Percentiles rank a stretch among this genome's conserved stretches.
These are phyloP conservation scores for Naganishia friedmannii DNA, from an alignment of 768 basidiomycete species.

Conservation along the genomic window DNA sequence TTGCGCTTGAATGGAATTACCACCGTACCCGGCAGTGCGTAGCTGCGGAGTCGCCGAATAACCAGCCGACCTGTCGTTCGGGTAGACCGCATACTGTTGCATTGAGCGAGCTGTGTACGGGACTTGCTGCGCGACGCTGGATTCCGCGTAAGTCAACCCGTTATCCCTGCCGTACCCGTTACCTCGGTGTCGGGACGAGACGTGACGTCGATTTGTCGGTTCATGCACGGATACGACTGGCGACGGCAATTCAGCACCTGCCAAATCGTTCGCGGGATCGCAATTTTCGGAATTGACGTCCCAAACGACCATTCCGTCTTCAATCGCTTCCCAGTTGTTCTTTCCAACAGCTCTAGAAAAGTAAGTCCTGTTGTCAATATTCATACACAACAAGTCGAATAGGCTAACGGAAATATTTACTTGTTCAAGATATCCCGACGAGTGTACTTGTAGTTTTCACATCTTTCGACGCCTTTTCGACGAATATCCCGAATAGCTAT, in stretches of 20 bases:
- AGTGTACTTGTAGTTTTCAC: slow-evolving; percentile 53
- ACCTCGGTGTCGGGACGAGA: slow-evolving; percentile 13
- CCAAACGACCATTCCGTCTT: slow-evolving; percentile 48
- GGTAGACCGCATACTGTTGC: slow-evolving; percentile 16
- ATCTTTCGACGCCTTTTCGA: slow-evolving; percentile 49
- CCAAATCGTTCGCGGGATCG: slow-evolving; percentile 46
- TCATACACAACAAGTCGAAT: neutral
- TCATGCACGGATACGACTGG: slow-evolving; percentile 33
- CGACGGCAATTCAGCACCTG: slow-evolving; percentile 41
- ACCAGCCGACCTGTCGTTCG: slow-evolving; percentile 4
- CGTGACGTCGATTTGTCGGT: neutral
- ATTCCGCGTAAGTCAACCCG: slow-evolving; percentile 8
- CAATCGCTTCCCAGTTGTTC: slow-evolving; percentile 50
- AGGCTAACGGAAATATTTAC: slow-evolving; percentile 37
- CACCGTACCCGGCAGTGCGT: neutral
- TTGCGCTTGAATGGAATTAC: slow-evolving; percentile 6
- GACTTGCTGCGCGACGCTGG: slow-evolving; percentile 10
- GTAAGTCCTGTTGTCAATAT: slow-evolving; percentile 18
- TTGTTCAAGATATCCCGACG: slow-evolving; percentile 50
- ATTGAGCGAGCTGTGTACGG: neutral
- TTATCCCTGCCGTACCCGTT: neutral
- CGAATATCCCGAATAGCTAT: slow-evolving; percentile 50
- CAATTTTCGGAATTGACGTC: slow-evolving; percentile 31
- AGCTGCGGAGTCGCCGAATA: slow-evolving; percentile 4
- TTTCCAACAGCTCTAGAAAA: slow-evolving; percentile 44